phyloP scores from a whole-genome alignment of 2,329 filamentous ascomycete species.

The Helotiales sp. region DNA sequence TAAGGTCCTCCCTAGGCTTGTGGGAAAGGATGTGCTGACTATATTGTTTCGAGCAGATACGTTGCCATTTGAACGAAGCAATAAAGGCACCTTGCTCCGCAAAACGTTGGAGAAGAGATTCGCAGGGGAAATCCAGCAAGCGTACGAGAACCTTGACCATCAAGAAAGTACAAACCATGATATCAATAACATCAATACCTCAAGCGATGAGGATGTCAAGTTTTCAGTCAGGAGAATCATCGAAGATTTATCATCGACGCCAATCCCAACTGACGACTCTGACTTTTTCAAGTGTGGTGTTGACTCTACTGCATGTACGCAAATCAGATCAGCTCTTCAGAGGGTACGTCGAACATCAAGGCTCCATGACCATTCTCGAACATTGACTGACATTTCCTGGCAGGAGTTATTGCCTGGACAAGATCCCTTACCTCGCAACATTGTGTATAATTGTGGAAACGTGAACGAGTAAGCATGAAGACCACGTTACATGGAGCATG shows the following conservation, averaged over 20 bases:
- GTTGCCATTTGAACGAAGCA: conserved; percentile 53
- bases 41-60: too few relatives aligned
- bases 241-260: conserved; percentile 31
- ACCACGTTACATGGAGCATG: neutral
- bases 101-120: conserved; percentile 51
- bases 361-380: too few relatives aligned
- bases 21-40: too few relatives aligned
- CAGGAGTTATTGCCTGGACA: conserved; percentile 41
- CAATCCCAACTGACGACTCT: conserved; percentile 36
- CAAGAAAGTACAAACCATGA: neutral
- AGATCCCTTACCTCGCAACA: conserved; percentile 49
- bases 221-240: conserved; percentile 37
- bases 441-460: conserved; percentile 60
- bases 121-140: conserved; percentile 43
- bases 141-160: conserved; percentile 39
- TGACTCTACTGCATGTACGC: conserved; percentile 46
- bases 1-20: too few relatives aligned
- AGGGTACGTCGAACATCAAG: conserved; percentile 6
- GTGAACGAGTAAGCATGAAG: conserved; percentile 36
- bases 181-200: neutral
- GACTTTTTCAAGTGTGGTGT: conserved; percentile 60
- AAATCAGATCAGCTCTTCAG: conserved; percentile 22
- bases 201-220: neutral
- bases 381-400: too few relatives aligned
- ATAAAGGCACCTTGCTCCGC: conserved; percentile 61